Base-by-base conservation (phyloP, 2,329 filamentous ascomycete genomes). In the Hymenoscyphus linearis region DNA sequence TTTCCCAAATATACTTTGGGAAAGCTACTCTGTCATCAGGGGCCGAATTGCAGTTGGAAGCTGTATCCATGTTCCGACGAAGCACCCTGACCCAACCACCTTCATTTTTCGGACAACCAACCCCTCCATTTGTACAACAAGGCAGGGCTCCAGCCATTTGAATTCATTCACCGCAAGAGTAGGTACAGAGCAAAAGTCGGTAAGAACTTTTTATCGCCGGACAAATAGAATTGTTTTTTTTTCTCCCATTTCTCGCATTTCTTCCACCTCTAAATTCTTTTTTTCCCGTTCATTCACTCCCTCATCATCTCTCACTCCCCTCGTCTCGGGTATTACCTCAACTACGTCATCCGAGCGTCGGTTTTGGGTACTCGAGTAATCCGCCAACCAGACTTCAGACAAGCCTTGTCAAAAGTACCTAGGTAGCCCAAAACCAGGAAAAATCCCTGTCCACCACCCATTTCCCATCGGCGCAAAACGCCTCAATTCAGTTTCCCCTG, bases 281-380 rank as follows among this genome's bases (percentile, higher is more conserved):
- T n/a, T n/a, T 55, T 26, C 22, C 47, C 62, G 22, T 50, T 35
- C 47, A 56, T 53, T 34, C 44, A 22, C 18, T 52, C 54, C 60
- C 58, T 47, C 55, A 52, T 58, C 57, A 37, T 26, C 52, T 18
- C n/a, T n/a, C n/a, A n/a, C n/a, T n/a, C n/a, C n/a, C n/a, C n/a
- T n/a, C n/a, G n/a, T n/a, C n/a, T n/a, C 10, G 22, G 26, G 40
- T 36, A 54, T 56, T 22, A 22, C 62, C 40, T 64, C 64, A 63
- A 62, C 64, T 58, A 66, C 62, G 64, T 66, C 64, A 66, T 63
- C 55, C 40, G n/a, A 22, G 25, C 35, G 25, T 57, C n/a, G 26
- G 26, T 55, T 54, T 22, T n/a, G n/a, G n/a, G n/a, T n/a, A n/a
- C n/a, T n/a, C n/a, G 40, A 31, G 12, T 14, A 12, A 13, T 27